Percentiles rank a stretch among this genome's conserved stretches.
These are phyloP conservation scores for Diaporthe vaccinii DNA, from an alignment of 2,329 filamentous ascomycete genomes.

Conservation along the genomic window DNA sequence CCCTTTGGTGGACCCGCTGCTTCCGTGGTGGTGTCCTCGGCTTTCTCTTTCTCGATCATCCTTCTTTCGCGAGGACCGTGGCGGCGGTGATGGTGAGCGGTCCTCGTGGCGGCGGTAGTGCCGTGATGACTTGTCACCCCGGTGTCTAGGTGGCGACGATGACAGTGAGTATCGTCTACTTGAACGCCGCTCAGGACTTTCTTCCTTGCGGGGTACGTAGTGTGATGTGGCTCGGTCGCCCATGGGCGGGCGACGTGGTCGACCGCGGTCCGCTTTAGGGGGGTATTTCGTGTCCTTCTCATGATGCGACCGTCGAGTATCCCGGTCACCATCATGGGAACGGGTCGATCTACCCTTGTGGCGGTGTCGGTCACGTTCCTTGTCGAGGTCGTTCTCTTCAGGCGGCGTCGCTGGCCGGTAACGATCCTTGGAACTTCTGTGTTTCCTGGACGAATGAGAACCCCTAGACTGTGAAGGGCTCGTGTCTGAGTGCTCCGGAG, in stretches of 20 bases:
- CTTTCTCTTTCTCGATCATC: constrained; percentile 1
- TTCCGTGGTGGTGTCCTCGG: constrained; percentile 30
- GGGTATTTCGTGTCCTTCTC: constrained; percentile 37
- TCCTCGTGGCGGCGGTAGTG: constrained; percentile 18
- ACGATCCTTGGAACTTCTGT: constrained; percentile 5
- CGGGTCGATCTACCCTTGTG: constrained; percentile 21
- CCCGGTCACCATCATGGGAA: constrained; percentile 3
- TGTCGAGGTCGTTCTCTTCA: constrained; percentile 32
- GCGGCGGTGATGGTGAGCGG: constrained; percentile 19
- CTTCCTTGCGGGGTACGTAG: constrained; percentile 23
- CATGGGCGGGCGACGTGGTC: constrained; percentile 35
- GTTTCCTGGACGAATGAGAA: neutral
- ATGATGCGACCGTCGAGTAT: constrained; percentile 19
- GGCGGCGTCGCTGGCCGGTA: constrained; percentile 35
- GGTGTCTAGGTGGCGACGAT: constrained; percentile 29
- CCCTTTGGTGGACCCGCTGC: constrained; percentile 7
- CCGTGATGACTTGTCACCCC: constrained; percentile 25
- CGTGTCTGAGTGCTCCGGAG: constrained; percentile 23
- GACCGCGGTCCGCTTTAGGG: constrained; percentile 36
- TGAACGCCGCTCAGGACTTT: constrained; percentile 20
- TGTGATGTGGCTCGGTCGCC: constrained; percentile 32
- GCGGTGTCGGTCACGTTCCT: constrained; percentile 20
- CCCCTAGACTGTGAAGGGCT: neutral
- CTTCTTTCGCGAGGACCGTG: constrained; percentile 24
- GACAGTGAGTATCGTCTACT: constrained; percentile 33